Percentiles rank a stretch among this genome's conserved stretches.
phyloP scores from a whole-genome alignment of 305 asterid species.

The Fraxinus platypoda region DNA sequence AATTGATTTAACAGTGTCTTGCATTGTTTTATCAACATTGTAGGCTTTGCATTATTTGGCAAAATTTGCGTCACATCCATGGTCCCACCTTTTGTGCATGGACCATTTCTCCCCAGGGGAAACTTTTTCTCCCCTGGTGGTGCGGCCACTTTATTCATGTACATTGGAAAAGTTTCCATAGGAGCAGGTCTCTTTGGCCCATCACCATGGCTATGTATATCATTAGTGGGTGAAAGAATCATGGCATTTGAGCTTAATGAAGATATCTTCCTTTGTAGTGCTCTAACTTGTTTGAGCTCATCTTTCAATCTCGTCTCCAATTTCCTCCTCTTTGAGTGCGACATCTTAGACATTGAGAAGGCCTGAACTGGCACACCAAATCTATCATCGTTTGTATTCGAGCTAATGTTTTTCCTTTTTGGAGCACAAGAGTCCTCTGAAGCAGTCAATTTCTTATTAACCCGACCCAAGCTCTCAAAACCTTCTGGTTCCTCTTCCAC shows the following conservation, averaged over 20 bases:
- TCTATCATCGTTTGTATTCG: slow-evolving; percentile 40
- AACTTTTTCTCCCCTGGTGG: neutral
- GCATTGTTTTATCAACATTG: slow-evolving; percentile 56
- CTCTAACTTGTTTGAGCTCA: neutral
- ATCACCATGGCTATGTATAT: neutral
- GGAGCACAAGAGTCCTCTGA: slow-evolving; percentile 44
- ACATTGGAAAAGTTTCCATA: neutral
- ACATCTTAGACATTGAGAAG: neutral
- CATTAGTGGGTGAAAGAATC: neutral
- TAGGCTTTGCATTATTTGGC: slow-evolving; percentile 32
- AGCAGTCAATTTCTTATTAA: slow-evolving; percentile 26
- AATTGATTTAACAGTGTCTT: slow-evolving; percentile 44
- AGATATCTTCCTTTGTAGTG: neutral
- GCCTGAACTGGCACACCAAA: slow-evolving; percentile 21
- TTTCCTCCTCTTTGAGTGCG: neutral
- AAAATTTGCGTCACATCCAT: slow-evolving; percentile 25
- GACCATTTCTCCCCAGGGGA: neutral
- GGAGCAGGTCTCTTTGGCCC: neutral
- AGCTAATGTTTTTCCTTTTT: slow-evolving; percentile 41
- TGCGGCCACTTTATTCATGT: neutral
- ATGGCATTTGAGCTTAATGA: neutral
- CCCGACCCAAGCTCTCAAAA: neutral
- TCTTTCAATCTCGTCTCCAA: neutral
- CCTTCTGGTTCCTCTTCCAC: neutral
- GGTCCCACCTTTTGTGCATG: neutral